Evolutionary conservation across 441 rosid genomes (phyloP).

Genomic region (Adansonia grandidieri): DNA sequence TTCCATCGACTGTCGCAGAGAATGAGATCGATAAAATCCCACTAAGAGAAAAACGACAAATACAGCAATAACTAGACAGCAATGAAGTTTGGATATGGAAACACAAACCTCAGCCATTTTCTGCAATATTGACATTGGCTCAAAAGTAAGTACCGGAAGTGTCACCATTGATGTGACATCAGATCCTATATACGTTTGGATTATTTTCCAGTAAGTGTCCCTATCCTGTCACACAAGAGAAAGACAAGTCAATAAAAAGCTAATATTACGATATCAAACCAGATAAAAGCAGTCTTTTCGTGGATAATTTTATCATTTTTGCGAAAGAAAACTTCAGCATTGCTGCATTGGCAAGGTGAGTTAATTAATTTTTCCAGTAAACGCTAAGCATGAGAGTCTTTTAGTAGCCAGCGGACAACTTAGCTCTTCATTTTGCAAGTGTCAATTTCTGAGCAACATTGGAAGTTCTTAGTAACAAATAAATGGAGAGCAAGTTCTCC

Average conservation of each 20-base stretch:
- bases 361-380: not conserved
- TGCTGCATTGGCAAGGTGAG: not conserved
- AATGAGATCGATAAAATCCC: constrained; percentile 24
- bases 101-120: constrained; percentile 89
- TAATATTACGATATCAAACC: not conserved
- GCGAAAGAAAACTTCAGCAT: not conserved
- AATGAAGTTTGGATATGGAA: constrained; percentile 1
- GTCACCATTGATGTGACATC: constrained; percentile 60
- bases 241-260: not conserved
- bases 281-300: not conserved
- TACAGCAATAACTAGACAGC: not conserved
- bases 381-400: not conserved
- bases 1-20: constrained; percentile 81
- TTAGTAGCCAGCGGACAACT: not conserved
- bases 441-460: not conserved
- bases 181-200: constrained; percentile 90
- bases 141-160: constrained; percentile 69
- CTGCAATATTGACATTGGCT: constrained; percentile 92
- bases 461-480: not conserved
- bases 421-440: not conserved
- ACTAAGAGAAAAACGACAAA: constrained; percentile 18
- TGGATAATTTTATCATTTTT: not conserved
- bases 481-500: not conserved
- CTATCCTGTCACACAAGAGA: constrained; percentile 63
- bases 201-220: constrained; percentile 93